phyloP scores from a whole-genome alignment of 23 red algal species.

The Gracilaria caudata region DNA sequence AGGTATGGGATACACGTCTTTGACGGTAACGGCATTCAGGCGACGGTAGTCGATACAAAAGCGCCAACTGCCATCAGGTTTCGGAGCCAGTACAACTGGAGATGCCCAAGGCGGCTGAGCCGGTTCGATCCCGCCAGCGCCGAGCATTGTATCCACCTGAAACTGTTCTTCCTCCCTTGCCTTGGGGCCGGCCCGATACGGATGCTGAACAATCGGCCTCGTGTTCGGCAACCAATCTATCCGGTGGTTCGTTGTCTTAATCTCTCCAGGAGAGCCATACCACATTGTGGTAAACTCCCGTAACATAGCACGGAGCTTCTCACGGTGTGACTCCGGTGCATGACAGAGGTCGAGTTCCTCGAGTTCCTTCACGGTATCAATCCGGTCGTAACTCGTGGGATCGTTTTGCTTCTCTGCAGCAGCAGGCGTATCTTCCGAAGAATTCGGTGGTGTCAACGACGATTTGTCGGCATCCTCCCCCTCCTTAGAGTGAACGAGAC shows the following conservation, averaged over 20 bases:
- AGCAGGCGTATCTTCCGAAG: not conserved
- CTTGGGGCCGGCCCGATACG: conserved; percentile 42
- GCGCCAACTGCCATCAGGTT: no score
- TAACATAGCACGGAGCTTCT: not conserved
- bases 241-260: conserved; percentile 22
- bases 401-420: not conserved
- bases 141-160: not conserved
- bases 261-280: conserved; percentile 40
- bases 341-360: not conserved
- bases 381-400: not conserved
- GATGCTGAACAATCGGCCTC: not conserved
- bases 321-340: not conserved
- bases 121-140: no score
- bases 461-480: no score
- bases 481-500: no score
- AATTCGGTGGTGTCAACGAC: no score
- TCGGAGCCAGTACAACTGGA: no score
- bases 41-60: no score
- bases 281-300: conserved; percentile 1
- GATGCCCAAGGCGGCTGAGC: no score
- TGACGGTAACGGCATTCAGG: not conserved
- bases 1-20: not conserved
- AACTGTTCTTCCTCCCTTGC: not conserved
- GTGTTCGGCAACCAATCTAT: conserved; percentile 17
- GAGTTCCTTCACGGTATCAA: not conserved